Evolutionary conservation across 2,329 filamentous ascomycete species (phyloP), one percentile per base, ranked within the genome.

Genomic region (Venturia aucupariae): DNA sequence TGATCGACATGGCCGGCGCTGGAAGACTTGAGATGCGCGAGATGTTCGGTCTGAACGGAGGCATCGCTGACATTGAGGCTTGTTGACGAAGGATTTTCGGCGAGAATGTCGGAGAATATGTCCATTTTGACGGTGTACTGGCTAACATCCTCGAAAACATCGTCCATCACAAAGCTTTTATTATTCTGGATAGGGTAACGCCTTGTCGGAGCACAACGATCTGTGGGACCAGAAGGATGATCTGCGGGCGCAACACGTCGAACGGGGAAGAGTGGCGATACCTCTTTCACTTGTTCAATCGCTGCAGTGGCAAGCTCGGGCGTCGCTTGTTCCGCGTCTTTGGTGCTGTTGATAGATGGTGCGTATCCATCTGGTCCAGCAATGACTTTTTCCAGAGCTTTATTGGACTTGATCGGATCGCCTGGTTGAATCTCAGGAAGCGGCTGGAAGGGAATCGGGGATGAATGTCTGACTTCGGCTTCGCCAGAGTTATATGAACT

Each of bases 1-100:
- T 60, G 59, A 42, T 60, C 59, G 13, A 60, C 59, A 11, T 60
- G 59, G n/a, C 59, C 59, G 27, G 35, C n/a, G 35, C 41, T 27
- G 35, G 59, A 15, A 22, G 22, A 8, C 41, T 39, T 60, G 2
- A 60, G 32, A 44, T 39, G 59, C 6, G 41, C 41, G 32, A 41
- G 59, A 15, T 19, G 1, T n/a, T 32, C 51, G n/a, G 30, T 32
- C n/a, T 35, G 51, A 35, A 24, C 30, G 51, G 11, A 13, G 19
- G 51, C 51, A 19, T 57, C 51, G 27, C 30, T 32, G 15, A n/a
- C 27, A n/a, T 35, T 51, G 7, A 11, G 13, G 22, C 46, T 6
- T 51, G 46, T 51, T 22, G 13, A 27, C 4, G 46, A 27, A 27
- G 4, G 1, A 27, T 8, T 4, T 51, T 22, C 27, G 22, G 46